Conservation (phyloP, 352 stramenopile genomes). For the Pythium dissotocum region DNA sequence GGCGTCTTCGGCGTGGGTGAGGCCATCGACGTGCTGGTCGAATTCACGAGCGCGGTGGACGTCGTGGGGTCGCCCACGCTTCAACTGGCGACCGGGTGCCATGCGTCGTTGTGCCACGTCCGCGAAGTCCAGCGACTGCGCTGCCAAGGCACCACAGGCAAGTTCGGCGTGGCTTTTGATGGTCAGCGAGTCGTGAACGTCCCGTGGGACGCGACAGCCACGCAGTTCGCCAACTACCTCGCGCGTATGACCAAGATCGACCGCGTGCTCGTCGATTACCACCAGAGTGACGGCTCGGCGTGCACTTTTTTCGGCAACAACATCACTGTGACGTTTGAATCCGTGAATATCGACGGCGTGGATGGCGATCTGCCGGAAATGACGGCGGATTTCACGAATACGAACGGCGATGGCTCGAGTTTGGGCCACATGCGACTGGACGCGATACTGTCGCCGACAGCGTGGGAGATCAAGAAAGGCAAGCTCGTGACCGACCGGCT, state of each 20-base stretch:
- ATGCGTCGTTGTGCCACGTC: conserved; percentile 43
- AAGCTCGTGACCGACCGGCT: conserved; percentile 37
- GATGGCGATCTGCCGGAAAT: conserved; percentile 72
- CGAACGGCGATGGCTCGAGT: conserved; percentile 36
- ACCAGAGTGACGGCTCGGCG: conserved; percentile 51
- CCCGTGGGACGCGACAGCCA: conserved; percentile 52
- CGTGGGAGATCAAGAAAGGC: conserved; percentile 73
- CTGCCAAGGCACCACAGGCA: conserved; percentile 60
- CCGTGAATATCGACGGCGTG: conserved; percentile 58
- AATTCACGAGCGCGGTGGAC: conserved; percentile 72
- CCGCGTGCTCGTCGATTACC: conserved; percentile 57
- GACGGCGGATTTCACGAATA: conserved; percentile 52
- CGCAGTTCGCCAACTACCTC: conserved; percentile 49
- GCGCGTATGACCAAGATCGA: conserved; percentile 67
- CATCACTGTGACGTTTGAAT: conserved; percentile 78
- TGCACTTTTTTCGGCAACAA: conserved; percentile 85
- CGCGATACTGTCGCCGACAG: conserved; percentile 40
- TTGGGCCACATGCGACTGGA: conserved; percentile 54
- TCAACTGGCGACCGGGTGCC: conserved; percentile 57
- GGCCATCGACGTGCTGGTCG: conserved; percentile 56
- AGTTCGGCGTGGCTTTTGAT: conserved; percentile 64
- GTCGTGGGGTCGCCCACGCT: conserved; percentile 53
- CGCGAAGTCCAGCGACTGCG: conserved; percentile 65
- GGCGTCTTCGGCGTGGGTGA: conserved; percentile 62
- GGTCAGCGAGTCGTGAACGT: conserved; percentile 62